Base-by-base conservation (phyloP, 768 basidiomycete species). In the Pleurotus djamor region DNA sequence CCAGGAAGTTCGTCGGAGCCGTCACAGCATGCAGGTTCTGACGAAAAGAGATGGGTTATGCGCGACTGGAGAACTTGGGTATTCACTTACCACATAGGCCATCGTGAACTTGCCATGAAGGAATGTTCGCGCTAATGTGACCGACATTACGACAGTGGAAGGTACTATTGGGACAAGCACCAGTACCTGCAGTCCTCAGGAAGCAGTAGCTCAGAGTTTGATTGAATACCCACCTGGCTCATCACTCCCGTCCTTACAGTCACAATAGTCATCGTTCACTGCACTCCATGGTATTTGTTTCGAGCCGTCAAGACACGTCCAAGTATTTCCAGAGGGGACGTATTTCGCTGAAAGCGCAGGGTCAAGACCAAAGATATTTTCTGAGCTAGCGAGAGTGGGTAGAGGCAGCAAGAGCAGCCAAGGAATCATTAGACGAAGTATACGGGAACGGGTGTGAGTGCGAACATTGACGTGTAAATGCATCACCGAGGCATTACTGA, bases 181-280 rank as follows among this genome's bases (percentile, higher is more conserved):
- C 84, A 21, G 94, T 96, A 52, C 93, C 92, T 94, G 21, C 57
- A 58, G 52, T 52, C 17, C 10, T 49, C 52, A 57, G 59, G 43
- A 35, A 1, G 50, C 34, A 17, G 28, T 14, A 0, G 45, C 62
- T 52, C 44, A 16, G 10, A 9, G 1, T 52, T n/a, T n/a, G 50
- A 32, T 12, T 17, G 7, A 66, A 66, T 44, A 57, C 73, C 14
- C 45, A 88, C 95, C 95, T 71, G 95, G 95, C 70, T 98, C 95
- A 64, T 98, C 95, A 63, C 91, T 94, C n/a, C 94, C 94, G 67
- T 97, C 95, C 34, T 80, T 79, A 68, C 95, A 98, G 74, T 98
- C 95, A 68, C 95, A 98, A 66, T 87, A 94, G 72, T 98, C 94
- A 68, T 98, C 93, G 70, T 98, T 97, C 28, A 97, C 87, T 16